Conservation (phyloP, 768 basidiomycete genomes). For the Trametes elegans region DNA sequence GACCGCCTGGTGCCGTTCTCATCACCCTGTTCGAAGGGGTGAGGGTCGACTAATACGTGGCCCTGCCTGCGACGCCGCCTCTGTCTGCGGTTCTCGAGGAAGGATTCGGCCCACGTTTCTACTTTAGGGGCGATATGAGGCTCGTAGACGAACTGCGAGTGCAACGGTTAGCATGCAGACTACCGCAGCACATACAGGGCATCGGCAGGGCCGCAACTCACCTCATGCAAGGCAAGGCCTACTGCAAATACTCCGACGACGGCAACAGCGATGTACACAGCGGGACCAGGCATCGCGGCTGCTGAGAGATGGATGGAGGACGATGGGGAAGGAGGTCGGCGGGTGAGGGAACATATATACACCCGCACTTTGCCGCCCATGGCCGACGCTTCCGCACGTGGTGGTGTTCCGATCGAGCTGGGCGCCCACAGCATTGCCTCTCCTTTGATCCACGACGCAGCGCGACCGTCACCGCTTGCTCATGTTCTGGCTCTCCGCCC, state of each 20-base stretch:
- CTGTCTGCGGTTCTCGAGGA: slow-evolving; percentile 31
- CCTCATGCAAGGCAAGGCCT: slow-evolving; percentile 58
- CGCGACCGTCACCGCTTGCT: too few relatives aligned
- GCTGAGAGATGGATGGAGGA: slow-evolving; percentile 15
- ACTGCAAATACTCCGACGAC: slow-evolving; percentile 51
- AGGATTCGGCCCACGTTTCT: slow-evolving; percentile 43
- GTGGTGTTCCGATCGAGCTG: background rate
- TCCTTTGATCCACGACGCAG: too few relatives aligned
- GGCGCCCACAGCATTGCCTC: background rate
- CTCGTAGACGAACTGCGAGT: slow-evolving; percentile 60
- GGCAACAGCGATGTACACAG: slow-evolving; percentile 46
- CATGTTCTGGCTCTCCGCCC: too few relatives aligned
- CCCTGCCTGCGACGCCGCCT: slow-evolving; percentile 29
- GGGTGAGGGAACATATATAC: background rate
- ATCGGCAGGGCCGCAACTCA: slow-evolving; percentile 29
- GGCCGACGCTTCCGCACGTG: background rate
- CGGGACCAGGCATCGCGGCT: slow-evolving; percentile 37
- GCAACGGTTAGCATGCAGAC: background rate
- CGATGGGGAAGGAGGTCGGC: slow-evolving; percentile 6
- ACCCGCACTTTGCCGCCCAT: background rate
- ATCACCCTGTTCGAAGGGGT: slow-evolving; percentile 15
- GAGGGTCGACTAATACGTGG: slow-evolving; percentile 20
- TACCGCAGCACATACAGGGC: background rate
- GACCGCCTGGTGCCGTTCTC: slow-evolving; percentile 13
- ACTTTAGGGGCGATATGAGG: slow-evolving; percentile 64